A percentile compares a stretch with the other conserved stretches of the same genome.
Evolutionary conservation across 83 land plant genomes (phyloP).

Genomic region (Thuja plicata): DNA sequence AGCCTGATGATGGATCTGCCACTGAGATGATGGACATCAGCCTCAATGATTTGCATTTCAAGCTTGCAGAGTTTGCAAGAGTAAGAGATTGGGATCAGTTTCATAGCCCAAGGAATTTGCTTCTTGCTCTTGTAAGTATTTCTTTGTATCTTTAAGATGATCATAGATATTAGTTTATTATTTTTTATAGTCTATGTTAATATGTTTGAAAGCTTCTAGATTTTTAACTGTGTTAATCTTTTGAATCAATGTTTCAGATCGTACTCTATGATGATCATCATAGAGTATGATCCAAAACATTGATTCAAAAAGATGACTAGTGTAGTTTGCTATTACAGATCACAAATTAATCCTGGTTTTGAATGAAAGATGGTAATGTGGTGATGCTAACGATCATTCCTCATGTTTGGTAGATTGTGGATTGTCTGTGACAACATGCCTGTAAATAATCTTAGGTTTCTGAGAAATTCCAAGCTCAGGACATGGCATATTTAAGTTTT

Average conservation of each 20-base stretch:
- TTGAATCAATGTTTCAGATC: too few species aligned
- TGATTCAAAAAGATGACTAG: too few species aligned
- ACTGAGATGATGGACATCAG: conserved; percentile 16
- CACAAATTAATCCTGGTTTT: not conserved
- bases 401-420: too few species aligned
- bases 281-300: too few species aligned
- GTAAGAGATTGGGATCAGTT: conserved; percentile 28
- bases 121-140: conserved; percentile 25
- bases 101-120: conserved; percentile 28
- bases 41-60: conserved; percentile 16
- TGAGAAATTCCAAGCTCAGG: not conserved
- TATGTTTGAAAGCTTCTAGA: too few species aligned
- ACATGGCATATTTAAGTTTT: too few species aligned
- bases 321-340: not conserved
- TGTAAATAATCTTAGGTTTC: not conserved
- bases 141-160: not conserved
- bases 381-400: not conserved
- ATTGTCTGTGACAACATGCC: not conserved
- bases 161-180: too few species aligned
- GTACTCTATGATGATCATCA: too few species aligned
- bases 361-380: not conserved
- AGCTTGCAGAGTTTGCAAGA: conserved; percentile 28
- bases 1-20: not conserved
- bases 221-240: too few species aligned
- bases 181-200: too few species aligned